Evolutionary conservation across 2,329 filamentous ascomycete species (phyloP).

Genomic region (Fusarium sp.): DNA sequence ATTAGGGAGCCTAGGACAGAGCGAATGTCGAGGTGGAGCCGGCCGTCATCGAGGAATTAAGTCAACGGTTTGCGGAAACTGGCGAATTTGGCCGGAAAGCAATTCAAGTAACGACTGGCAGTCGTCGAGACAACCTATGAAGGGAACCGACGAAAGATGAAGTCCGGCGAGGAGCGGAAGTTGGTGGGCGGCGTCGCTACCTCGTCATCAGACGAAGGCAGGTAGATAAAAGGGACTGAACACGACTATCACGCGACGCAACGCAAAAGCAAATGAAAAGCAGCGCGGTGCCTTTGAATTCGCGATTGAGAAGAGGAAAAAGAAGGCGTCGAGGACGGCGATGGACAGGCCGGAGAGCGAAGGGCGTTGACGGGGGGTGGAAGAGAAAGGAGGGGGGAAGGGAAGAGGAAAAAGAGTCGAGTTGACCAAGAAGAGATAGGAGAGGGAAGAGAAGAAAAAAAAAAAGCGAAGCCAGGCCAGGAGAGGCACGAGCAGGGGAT

Average conservation of each 20-base stretch:
- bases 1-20: slow-evolving; percentile 34
- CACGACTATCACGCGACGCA: slow-evolving; percentile 33
- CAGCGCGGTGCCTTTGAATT: slow-evolving; percentile 39
- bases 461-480: slow-evolving; percentile 39
- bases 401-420: slow-evolving; percentile 34
- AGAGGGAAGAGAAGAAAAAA: slow-evolving; percentile 40
- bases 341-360: slow-evolving; percentile 42
- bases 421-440: slow-evolving; percentile 41
- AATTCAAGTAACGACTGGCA: slow-evolving; percentile 45
- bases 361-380: slow-evolving; percentile 42
- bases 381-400: slow-evolving; percentile 37
- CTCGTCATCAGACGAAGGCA: slow-evolving; percentile 40
- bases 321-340: slow-evolving; percentile 37
- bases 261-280: slow-evolving; percentile 30
- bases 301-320: slow-evolving; percentile 28
- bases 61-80: slow-evolving; percentile 32
- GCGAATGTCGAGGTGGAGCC: slow-evolving; percentile 41
- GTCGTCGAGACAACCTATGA: slow-evolving; percentile 42
- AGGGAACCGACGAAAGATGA: slow-evolving; percentile 43
- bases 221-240: slow-evolving; percentile 32
- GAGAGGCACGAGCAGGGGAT: slow-evolving; percentile 43
- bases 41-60: slow-evolving; percentile 42
- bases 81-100: slow-evolving; percentile 31
- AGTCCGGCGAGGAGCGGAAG: slow-evolving; percentile 33
- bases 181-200: slow-evolving; percentile 31